Evolutionary conservation across 2,329 filamentous ascomycete genomes (phyloP).

Genomic region (Beauveria australis): DNA sequence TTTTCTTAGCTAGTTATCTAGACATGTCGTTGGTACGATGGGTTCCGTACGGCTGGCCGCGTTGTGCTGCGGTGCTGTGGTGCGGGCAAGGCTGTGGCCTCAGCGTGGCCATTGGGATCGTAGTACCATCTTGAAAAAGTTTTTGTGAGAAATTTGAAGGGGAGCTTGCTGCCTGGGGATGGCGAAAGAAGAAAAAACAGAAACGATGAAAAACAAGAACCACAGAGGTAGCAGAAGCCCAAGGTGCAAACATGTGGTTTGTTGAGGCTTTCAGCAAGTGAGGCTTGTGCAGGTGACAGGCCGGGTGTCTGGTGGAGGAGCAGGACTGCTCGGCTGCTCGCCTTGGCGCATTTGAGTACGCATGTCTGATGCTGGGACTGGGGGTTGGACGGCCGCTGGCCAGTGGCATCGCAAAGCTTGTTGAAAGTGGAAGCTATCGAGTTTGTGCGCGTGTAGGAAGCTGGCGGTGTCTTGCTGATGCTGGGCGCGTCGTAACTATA

Average conservation of each 20-base stretch:
- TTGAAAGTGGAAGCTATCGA: not conserved
- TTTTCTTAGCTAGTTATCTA: not conserved
- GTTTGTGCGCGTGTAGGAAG: not conserved
- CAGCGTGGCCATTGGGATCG: not conserved
- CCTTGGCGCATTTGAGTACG: not conserved
- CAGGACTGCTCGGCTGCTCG: not conserved
- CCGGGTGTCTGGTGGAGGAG: not conserved
- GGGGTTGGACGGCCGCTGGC: not conserved
- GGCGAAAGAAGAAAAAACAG: not conserved
- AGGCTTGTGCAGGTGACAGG: not conserved
- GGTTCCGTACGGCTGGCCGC: not conserved
- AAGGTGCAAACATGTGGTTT: not conserved
- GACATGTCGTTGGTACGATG: not conserved
- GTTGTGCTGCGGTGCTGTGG: not conserved
- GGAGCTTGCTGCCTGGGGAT: not conserved
- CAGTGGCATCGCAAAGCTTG: not conserved
- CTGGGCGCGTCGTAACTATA: not conserved
- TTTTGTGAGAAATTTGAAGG: not conserved
- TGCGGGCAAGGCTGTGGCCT: not conserved
- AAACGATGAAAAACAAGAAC: not conserved
- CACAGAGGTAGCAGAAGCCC: not conserved
- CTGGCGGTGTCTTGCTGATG: not conserved
- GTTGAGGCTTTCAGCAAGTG: not conserved
- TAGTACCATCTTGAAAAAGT: not conserved
- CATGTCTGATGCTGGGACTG: constrained; percentile 1